Base-by-base conservation (phyloP, 176 grass and related monocot genomes). In the Oryza meridionalis region DNA sequence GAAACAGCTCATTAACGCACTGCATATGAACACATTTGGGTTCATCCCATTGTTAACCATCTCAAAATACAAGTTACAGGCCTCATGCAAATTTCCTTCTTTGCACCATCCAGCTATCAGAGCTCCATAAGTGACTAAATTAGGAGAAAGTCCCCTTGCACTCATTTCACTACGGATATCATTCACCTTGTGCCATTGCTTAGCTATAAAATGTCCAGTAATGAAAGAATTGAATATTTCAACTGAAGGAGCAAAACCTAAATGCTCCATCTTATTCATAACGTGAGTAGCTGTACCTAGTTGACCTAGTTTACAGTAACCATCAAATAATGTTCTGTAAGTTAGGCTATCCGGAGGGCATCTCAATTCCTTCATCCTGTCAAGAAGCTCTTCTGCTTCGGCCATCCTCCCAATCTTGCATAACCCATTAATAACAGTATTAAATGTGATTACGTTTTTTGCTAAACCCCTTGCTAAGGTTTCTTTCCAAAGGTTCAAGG, bases 201-300 rank as follows among this genome's bases (percentile, higher is more conserved):
- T 90, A 67, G 77, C 88, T 84, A 80, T 72, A 75, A 98, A 95
- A 40, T 82, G 68, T 82, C 92, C 92, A 25, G 79, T 93, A 84
- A 98, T 93, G 40, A 98, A 88, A 73, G 96, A 98, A 88, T 95
- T 98, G 79, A 91, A 95, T 80, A 93, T 87, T 93, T 98, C 96
- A 63, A 98, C 63, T 15, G 92, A 90, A n/a, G 91, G 87, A 88
- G 89, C 46, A 74, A 93, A 90, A 53, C 96, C 89, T 76, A 75
- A 77, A 68, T 53, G 70, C 82, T 88, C 84, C 89, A 95, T 95
- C 58, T 93, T 80, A 90, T 71, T 72, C 88, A 77, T 82, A 75
- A 98, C 22, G 13, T 82, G 73, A 69, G 74, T 84, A 84, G 92
- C 92, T 73, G 83, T 69, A 38, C 46, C 82, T 53, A 95, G 37